Evolutionary conservation across 2,329 filamentous ascomycete species (phyloP).

Genomic region (Sporothrix phasma): DNA sequence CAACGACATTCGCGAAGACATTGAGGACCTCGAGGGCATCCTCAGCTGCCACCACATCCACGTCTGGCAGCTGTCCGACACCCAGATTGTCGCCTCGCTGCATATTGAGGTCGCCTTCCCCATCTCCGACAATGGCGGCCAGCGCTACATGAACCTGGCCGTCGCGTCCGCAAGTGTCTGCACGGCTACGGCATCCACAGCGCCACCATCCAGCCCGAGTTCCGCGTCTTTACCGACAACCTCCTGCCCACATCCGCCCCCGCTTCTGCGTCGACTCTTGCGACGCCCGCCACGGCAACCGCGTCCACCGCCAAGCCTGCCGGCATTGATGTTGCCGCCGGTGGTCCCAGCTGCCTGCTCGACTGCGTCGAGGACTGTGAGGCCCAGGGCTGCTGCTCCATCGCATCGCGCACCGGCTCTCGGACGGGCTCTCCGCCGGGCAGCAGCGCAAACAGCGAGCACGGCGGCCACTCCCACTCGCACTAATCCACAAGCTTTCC

Average conservation of each 20-base stretch:
- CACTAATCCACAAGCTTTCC: constrained; percentile 9
- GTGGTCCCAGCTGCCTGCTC: constrained; percentile 35
- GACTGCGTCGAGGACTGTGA: constrained; percentile 42
- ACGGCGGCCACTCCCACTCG: constrained; percentile 18
- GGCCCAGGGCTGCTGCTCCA: constrained; percentile 36
- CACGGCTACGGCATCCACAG: constrained; percentile 96
- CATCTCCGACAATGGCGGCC: constrained; percentile 67
- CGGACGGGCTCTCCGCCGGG: constrained; percentile 24
- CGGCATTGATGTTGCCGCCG: constrained; percentile 18
- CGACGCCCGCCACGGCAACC: constrained; percentile 19
- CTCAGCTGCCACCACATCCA: constrained; percentile 91
- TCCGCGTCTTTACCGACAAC: constrained; percentile 36
- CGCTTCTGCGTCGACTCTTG: neutral
- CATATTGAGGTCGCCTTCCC: constrained; percentile 89
- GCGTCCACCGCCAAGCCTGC: constrained; percentile 28
- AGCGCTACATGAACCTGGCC: constrained; percentile 87
- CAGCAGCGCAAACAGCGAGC: constrained; percentile 29
- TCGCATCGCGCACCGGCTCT: constrained; percentile 28
- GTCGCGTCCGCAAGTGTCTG: constrained; percentile 73
- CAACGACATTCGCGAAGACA: constrained; percentile 86
- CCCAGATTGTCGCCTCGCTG: constrained; percentile 84
- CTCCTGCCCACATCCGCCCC: neutral
- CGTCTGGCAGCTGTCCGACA: constrained; percentile 95
- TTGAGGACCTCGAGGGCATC: constrained; percentile 73
- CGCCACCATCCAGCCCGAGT: constrained; percentile 95